phyloP scores from a whole-genome alignment of 177 flowering plant species.

The Vitis hybrid region DNA sequence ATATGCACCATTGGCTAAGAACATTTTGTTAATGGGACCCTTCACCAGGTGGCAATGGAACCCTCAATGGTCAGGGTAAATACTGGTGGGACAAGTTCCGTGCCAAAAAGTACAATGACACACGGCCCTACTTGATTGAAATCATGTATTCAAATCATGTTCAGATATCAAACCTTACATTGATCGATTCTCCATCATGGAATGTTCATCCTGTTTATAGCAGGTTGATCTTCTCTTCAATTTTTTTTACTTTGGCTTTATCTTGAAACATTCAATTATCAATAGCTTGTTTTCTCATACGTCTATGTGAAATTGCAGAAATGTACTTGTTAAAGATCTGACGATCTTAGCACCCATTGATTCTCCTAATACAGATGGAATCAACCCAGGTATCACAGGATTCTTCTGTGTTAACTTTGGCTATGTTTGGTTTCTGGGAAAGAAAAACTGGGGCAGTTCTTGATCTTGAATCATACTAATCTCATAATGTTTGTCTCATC shows the following conservation, averaged over 20 bases:
- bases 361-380: slow-evolving; percentile 72
- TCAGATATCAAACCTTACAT: slow-evolving; percentile 54
- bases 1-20: no score
- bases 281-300: background rate
- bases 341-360: slow-evolving; percentile 52
- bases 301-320: slow-evolving; percentile 17
- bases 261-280: no score
- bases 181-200: slow-evolving; percentile 65
- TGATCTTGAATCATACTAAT: no score
- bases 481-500: no score
- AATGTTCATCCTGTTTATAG: slow-evolving; percentile 60
- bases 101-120: slow-evolving; percentile 19
- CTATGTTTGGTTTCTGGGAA: no score
- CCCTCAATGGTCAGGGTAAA: slow-evolving; percentile 56
- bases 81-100: slow-evolving; percentile 58
- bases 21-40: no score
- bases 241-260: background rate
- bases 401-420: no score
- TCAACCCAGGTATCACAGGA: slow-evolving; percentile 41
- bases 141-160: slow-evolving; percentile 46
- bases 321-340: slow-evolving; percentile 38
- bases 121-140: slow-evolving; percentile 61
- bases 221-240: slow-evolving; percentile 30
- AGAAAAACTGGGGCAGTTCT: no score
- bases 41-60: slow-evolving; percentile 46